These are phyloP conservation scores for Neoarthrinium moseri DNA, from an alignment of 2,329 filamentous ascomycete genomes.

Conservation along the genomic window DNA sequence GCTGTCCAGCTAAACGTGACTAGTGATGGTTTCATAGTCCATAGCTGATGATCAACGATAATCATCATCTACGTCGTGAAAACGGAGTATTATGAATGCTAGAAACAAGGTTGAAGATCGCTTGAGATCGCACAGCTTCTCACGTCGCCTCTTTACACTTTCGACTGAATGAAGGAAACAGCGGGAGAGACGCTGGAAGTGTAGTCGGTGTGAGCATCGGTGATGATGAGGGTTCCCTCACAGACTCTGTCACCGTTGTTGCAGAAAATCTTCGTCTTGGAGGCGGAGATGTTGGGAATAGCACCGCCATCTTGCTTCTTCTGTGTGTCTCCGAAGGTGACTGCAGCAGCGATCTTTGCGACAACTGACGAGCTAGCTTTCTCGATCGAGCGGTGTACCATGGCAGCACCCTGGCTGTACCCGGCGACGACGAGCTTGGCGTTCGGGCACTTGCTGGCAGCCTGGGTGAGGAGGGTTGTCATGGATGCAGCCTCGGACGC, in stretches of 20 bases:
- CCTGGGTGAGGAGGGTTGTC: conserved; percentile 25
- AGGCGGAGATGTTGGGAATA: conserved; percentile 26
- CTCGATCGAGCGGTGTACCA: conserved; percentile 30
- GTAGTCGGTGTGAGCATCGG: conserved; percentile 38
- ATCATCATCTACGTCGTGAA: no score
- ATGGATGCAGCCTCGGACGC: conserved; percentile 24
- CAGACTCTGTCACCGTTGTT: conserved; percentile 49
- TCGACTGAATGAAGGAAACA: conserved; percentile 16
- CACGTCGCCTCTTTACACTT: no score
- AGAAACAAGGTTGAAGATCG: no score
- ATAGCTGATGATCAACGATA: no score
- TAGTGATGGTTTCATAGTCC: no score
- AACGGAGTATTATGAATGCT: no score
- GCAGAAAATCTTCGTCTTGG: conserved; percentile 40
- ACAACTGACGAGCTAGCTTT: conserved; percentile 29
- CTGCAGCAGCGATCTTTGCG: conserved; percentile 22
- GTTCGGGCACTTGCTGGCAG: conserved; percentile 28
- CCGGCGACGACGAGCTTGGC: conserved; percentile 32
- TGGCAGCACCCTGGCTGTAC: conserved; percentile 28
- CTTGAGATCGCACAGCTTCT: no score
- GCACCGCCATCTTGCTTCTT: conserved; percentile 25
- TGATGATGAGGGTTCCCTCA: conserved; percentile 35
- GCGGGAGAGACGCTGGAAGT: conserved; percentile 7
- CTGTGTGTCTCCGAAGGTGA: conserved; percentile 30
- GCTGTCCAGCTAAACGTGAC: no score